These are phyloP conservation scores for Acanthamoeba castellanii DNA, from an alignment of 208 protist species.

Conservation along the genomic window DNA sequence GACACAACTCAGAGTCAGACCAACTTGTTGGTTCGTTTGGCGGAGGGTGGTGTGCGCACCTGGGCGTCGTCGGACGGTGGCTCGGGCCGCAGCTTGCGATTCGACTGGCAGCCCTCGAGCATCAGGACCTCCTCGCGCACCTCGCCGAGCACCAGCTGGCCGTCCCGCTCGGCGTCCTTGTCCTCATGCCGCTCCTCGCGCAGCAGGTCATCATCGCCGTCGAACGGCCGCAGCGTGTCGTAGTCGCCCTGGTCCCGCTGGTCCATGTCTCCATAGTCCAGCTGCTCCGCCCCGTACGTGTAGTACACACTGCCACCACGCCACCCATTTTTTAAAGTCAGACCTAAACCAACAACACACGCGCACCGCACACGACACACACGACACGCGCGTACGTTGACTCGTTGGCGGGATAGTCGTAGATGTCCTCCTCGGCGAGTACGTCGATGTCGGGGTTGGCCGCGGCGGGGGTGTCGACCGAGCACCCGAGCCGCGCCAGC, in stretches of 20 bases:
- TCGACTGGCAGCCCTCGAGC: conserved; percentile 21
- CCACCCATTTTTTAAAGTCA: not conserved
- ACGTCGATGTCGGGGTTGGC: not conserved
- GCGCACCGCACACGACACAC: not conserved
- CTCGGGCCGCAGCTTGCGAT: not conserved
- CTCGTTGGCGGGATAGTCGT: conserved; percentile 16
- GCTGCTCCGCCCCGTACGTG: conserved; percentile 15
- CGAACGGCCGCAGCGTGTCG: conserved; percentile 11
- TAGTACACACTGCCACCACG: not conserved
- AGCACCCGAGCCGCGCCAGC: not conserved
- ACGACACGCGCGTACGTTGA: not conserved
- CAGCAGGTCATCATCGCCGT: conserved; percentile 32
- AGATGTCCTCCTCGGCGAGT: not conserved
- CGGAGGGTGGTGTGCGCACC: not conserved
- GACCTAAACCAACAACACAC: not conserved
- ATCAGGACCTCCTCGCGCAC: conserved; percentile 36
- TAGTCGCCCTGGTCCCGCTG: not conserved
- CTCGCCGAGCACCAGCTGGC: conserved; percentile 13
- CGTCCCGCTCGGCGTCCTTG: not conserved
- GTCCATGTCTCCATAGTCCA: conserved; percentile 20
- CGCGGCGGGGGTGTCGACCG: not conserved
- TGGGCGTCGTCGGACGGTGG: not conserved
- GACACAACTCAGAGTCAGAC: too few relatives aligned
- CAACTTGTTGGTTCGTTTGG: too few relatives aligned
- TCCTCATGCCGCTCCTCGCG: not conserved